phyloP scores from a whole-genome alignment of 495 filamentous ascomycete genomes.

The Penicillium antarcticum region DNA sequence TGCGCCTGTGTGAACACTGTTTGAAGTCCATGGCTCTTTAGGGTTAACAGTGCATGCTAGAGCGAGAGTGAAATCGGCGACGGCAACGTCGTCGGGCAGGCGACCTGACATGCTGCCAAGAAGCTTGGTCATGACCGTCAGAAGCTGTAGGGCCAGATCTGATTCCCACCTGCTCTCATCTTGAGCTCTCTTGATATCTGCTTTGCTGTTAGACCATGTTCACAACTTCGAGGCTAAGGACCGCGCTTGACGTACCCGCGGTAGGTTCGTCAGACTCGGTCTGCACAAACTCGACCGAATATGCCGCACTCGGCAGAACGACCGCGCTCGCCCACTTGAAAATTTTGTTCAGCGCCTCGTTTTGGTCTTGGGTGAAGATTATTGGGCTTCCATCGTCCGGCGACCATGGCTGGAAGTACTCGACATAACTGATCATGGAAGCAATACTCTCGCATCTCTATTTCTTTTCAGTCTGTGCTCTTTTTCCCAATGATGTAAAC shows the following conservation, averaged over 20 bases:
- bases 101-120: slow-evolving; percentile 16
- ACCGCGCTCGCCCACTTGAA: slow-evolving; percentile 34
- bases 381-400: slow-evolving; percentile 12
- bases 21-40: slow-evolving; percentile 52
- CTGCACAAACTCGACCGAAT: slow-evolving; percentile 26
- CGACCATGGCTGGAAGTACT: slow-evolving; percentile 8
- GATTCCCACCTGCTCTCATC: slow-evolving; percentile 22
- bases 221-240: too few relatives aligned
- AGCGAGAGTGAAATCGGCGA: slow-evolving; percentile 28
- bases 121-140: slow-evolving; percentile 8
- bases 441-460: slow-evolving; percentile 34
- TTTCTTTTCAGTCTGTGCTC: slow-evolving; percentile 3
- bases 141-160: slow-evolving; percentile 29
- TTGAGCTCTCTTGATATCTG: slow-evolving; percentile 17
- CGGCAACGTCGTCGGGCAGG: slow-evolving; percentile 10
- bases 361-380: slow-evolving; percentile 22
- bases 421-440: slow-evolving; percentile 24
- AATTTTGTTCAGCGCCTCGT: slow-evolving; percentile 22
- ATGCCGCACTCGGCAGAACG: slow-evolving; percentile 24
- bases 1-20: slow-evolving; percentile 11
- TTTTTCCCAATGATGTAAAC: neutral
- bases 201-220: neutral
- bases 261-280: slow-evolving; percentile 20
- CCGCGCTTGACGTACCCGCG: too few relatives aligned
- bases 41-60: slow-evolving; percentile 47